These are phyloP conservation scores for Niveomyces coronatus DNA, from an alignment of 2,329 filamentous ascomycete genomes.

Conservation along the genomic window DNA sequence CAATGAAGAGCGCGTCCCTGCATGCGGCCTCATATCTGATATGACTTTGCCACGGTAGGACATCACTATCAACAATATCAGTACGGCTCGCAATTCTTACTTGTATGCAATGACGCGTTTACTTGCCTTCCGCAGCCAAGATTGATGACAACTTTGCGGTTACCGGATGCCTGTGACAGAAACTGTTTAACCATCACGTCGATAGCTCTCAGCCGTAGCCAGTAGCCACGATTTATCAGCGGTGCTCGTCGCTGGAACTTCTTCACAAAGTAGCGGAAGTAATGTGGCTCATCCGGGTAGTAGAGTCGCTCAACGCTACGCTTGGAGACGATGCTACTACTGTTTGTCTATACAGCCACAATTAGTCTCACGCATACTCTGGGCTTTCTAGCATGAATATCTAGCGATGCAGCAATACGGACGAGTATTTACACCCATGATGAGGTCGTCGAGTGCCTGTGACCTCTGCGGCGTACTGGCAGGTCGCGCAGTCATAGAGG, in stretches of 20 bases:
- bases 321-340: constrained; percentile 86
- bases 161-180: constrained; percentile 40
- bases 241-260: constrained; percentile 78
- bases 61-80: constrained; percentile 50
- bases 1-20: constrained; percentile 57
- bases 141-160: constrained; percentile 69
- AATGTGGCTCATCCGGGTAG: constrained; percentile 65
- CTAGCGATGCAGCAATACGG: constrained; percentile 1
- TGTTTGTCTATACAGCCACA: constrained; percentile 59
- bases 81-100: neutral
- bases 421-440: constrained; percentile 41
- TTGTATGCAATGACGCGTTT: constrained; percentile 3
- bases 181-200: constrained; percentile 67
- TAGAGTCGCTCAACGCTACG: constrained; percentile 87
- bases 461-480: constrained; percentile 16
- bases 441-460: constrained; percentile 34
- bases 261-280: constrained; percentile 78
- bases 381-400: neutral
- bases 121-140: constrained; percentile 84
- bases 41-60: constrained; percentile 76
- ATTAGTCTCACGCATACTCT: neutral
- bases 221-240: constrained; percentile 83
- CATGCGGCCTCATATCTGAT: constrained; percentile 52
- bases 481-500: neutral
- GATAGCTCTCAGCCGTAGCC: constrained; percentile 74